Evolutionary conservation across 371 early-diverging fungal genomes (phyloP), one percentile per base, ranked within the genome.

Genomic region (Syncephalastrum sp.): DNA sequence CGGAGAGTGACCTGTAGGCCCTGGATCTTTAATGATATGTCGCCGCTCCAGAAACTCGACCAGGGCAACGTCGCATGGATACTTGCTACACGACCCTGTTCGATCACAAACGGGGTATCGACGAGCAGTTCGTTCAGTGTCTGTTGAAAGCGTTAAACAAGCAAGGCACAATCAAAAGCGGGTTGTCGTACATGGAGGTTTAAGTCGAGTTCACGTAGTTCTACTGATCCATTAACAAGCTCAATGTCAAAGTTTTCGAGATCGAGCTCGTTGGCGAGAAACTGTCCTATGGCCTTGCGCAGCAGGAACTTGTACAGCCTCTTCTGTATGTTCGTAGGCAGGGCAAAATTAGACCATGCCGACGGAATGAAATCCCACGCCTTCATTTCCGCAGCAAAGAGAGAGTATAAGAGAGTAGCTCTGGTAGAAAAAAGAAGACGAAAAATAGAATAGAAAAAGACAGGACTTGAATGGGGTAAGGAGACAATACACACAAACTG

Each of bases 231-330:
- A 55, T 90, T 82, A 47, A 86, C 84, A n/a, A 94, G 75, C 69
- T 91, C 90, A 51, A 95, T 89, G 61, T 95, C 94, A 62, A 94
- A 83, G 70, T 92, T 85, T 47, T 89, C 91, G 55, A 84, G 78
- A 71, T 92, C 89, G 16, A 94, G 77, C 53, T 91, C 89, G 38
- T 87, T 77, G 33, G 87, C 82, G 43, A 95, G 75, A 60, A 94
- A 93, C 63, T 89, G 90, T 6, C 95, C 95, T 44, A 95, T 85
- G 8, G 93, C 88, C 58, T 83, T 79, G 57, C 89, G 85, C 48
- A 95, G 75, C 38, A 95, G 70, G 65, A 91, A 95, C 73, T 91
- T 92, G 57, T 90, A 82, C 15, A 95, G 79, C 29, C 89, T 80
- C 69, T 93, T 93, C 66, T 94, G 94, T 48, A 95, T 81, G 24